Conservation (phyloP, 164 flowering plant species). For the Stephania cephalantha region DNA sequence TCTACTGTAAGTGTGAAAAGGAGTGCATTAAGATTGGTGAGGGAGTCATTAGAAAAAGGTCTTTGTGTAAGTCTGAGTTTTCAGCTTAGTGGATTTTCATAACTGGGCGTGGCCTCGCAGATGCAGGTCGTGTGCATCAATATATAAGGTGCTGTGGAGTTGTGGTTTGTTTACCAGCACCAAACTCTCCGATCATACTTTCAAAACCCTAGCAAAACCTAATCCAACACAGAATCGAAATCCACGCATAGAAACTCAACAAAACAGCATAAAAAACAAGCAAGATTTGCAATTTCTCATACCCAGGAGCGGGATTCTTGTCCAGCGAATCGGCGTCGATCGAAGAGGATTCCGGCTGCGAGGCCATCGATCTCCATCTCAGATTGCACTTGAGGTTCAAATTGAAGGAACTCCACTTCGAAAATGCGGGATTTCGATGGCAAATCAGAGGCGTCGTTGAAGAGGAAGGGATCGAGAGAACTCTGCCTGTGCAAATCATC, state of each 20-base stretch:
- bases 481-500: conserved; percentile 44
- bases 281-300: neutral
- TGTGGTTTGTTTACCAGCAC: neutral
- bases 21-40: no score
- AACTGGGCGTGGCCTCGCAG: no score
- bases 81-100: no score
- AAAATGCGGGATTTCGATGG: conserved; percentile 3
- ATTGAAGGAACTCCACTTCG: conserved; percentile 16
- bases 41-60: no score
- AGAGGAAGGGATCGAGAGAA: conserved; percentile 25
- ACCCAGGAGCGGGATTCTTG: conserved; percentile 35
- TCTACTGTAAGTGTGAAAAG: no score
- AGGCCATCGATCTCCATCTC: conserved; percentile 41
- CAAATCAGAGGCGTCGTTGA: conserved; percentile 14
- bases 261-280: neutral
- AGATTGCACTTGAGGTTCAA: conserved; percentile 15
- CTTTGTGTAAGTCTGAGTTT: no score
- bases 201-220: neutral
- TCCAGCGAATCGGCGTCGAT: conserved; percentile 39
- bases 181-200: neutral
- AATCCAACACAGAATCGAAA: no score
- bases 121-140: no score
- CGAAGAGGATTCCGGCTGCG: conserved; percentile 35
- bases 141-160: no score
- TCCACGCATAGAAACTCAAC: neutral